Evolutionary conservation across 805 yeast genomes (phyloP).

Genomic region (Saccharomycopsis capsularis): DNA sequence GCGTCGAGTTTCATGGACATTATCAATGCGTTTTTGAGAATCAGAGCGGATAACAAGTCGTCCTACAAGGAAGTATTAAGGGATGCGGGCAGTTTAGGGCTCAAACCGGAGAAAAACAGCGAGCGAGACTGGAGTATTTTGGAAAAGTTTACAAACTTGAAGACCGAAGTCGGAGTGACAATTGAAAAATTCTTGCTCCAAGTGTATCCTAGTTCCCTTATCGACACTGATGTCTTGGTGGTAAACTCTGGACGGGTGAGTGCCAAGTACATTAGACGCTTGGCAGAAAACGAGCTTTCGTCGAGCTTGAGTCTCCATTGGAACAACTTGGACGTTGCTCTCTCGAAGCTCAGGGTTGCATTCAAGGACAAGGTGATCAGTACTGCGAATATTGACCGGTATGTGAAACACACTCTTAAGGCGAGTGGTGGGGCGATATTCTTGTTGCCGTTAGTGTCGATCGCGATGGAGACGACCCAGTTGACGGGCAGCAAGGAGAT

Average conservation of each 20-base stretch:
- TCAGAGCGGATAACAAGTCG: constrained; percentile 62
- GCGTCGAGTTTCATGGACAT: constrained; percentile 81
- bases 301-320: constrained; percentile 56
- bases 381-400: constrained; percentile 44
- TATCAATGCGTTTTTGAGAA: constrained; percentile 58
- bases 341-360: constrained; percentile 51
- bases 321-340: constrained; percentile 57
- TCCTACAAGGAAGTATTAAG: constrained; percentile 68
- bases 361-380: constrained; percentile 43
- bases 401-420: constrained; percentile 45
- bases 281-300: constrained; percentile 26
- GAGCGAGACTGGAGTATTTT: constrained; percentile 18
- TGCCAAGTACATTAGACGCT: constrained; percentile 42
- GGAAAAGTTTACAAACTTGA: constrained; percentile 31
- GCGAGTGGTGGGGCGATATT: constrained; percentile 78
- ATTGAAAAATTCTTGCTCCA: constrained; percentile 53
- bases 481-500: constrained; percentile 43
- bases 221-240: constrained; percentile 70
- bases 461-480: constrained; percentile 74
- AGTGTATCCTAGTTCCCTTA: constrained; percentile 75
- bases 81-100: constrained; percentile 45
- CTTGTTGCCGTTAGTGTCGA: constrained; percentile 65
- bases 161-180: constrained; percentile 60
- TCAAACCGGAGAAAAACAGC: background rate
- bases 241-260: constrained; percentile 47